These are phyloP conservation scores for Pleurotus sapidus DNA, from an alignment of 768 basidiomycete genomes.

Conservation along the genomic window DNA sequence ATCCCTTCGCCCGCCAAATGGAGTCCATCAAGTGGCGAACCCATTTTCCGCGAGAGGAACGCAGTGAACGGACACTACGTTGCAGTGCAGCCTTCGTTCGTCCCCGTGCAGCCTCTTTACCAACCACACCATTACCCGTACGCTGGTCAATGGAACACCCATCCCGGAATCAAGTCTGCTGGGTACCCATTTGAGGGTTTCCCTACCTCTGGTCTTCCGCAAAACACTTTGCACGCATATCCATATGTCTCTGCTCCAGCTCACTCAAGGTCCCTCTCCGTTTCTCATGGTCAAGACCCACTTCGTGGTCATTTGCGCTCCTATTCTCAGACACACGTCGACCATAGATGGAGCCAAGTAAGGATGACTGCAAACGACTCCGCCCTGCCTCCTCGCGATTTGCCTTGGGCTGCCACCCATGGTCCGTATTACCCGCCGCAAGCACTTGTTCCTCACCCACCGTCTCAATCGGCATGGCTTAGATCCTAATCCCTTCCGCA, in stretches of 20 bases:
- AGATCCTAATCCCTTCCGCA: slow-evolving; percentile 33
- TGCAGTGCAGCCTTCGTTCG: slow-evolving; percentile 54
- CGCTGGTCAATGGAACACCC: background rate
- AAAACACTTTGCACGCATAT: slow-evolving; percentile 25
- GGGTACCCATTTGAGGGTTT: background rate
- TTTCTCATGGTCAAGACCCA: slow-evolving; percentile 51
- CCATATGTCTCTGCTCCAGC: slow-evolving; percentile 33
- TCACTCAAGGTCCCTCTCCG: slow-evolving; percentile 56
- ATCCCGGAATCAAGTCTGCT: background rate
- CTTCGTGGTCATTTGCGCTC: slow-evolving; percentile 52
- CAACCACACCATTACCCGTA: slow-evolving; percentile 6
- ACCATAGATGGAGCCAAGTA: slow-evolving; percentile 47
- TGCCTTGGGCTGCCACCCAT: slow-evolving; percentile 38
- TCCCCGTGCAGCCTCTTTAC: slow-evolving; percentile 34
- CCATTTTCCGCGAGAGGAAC: slow-evolving; percentile 54
- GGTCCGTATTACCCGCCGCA: slow-evolving; percentile 40
- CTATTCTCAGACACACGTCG: slow-evolving; percentile 57
- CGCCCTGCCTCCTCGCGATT: slow-evolving; percentile 30
- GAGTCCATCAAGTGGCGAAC: slow-evolving; percentile 81
- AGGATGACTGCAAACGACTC: slow-evolving; percentile 42
- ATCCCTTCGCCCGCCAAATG: slow-evolving; percentile 78
- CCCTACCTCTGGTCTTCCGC: background rate
- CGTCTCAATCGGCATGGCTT: slow-evolving; percentile 50
- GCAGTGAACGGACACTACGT: slow-evolving; percentile 58
- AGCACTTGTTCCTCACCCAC: slow-evolving; percentile 39